Percentiles rank a stretch among this genome's conserved stretches.
Evolutionary conservation across 1,139 yeast genomes (phyloP).

Genomic region (Sporopachydermia cereana): DNA sequence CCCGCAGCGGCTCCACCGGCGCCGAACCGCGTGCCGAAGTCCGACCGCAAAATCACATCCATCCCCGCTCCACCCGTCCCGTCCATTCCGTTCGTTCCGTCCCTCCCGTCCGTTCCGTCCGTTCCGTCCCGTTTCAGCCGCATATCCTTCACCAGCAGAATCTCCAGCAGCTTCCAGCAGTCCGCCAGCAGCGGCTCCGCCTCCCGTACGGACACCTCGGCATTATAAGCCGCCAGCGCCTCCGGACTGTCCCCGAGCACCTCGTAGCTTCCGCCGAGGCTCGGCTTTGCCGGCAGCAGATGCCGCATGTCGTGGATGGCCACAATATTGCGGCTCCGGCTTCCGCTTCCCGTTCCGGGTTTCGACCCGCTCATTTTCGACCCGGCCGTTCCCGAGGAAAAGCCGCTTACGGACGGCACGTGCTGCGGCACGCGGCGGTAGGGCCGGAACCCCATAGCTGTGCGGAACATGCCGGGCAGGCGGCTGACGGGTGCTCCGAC

Average conservation of each 20-base stretch:
- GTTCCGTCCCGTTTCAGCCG: not conserved
- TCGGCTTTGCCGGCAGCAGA: constrained; percentile 65
- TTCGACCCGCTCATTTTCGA: not conserved
- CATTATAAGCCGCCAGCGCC: constrained; percentile 54
- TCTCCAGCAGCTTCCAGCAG: constrained; percentile 64
- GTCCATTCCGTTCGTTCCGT: not conserved
- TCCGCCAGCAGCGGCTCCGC: constrained; percentile 56
- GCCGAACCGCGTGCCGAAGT: not conserved
- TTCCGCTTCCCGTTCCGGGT: constrained; percentile 9
- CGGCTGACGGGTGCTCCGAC: not conserved
- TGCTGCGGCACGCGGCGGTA: not conserved
- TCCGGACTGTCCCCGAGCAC: constrained; percentile 59
- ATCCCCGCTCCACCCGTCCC: not conserved
- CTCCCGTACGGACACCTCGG: constrained; percentile 55
- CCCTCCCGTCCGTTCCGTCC: not conserved
- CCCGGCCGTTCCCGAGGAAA: not conserved
- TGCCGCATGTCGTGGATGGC: constrained; percentile 55
- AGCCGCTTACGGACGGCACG: not conserved
- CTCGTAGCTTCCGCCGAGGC: constrained; percentile 65
- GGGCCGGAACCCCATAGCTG: constrained; percentile 1
- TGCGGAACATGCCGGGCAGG: not conserved
- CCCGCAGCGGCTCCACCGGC: too few relatives aligned
- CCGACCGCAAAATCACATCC: not conserved
- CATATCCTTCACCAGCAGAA: constrained; percentile 26
- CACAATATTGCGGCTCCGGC: constrained; percentile 33